These are phyloP conservation scores for Aulographum hederae DNA, from an alignment of 2,329 filamentous ascomycete genomes.

Conservation along the genomic window DNA sequence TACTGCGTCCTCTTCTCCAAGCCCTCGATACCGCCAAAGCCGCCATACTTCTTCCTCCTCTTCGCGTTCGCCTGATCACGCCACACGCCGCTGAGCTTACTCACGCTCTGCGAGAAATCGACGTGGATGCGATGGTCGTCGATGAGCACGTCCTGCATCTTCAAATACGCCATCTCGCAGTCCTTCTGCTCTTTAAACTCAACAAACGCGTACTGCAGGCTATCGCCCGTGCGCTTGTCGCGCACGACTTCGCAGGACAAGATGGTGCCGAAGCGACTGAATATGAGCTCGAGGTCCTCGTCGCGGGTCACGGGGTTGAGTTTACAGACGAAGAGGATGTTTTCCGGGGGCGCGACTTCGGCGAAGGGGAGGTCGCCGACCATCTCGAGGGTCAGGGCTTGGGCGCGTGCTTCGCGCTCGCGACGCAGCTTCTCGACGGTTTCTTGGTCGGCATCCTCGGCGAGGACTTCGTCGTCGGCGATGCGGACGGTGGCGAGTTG, in stretches of 20 bases:
- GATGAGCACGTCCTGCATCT: conserved; percentile 95
- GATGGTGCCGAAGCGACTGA: conserved; percentile 90
- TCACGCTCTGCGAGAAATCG: conserved; percentile 90
- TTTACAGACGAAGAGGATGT: conserved; percentile 96
- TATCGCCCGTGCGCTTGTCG: conserved; percentile 85
- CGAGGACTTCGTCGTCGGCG: conserved; percentile 68
- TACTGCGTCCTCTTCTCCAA: conserved; percentile 88
- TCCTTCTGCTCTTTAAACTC: conserved; percentile 87
- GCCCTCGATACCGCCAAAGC: conserved; percentile 78
- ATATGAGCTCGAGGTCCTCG: conserved; percentile 86
- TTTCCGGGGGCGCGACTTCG: conserved; percentile 92
- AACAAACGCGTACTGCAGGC: conserved; percentile 92
- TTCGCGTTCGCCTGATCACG: conserved; percentile 20
- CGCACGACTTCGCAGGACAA: conserved; percentile 91
- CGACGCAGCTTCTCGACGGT: conserved; percentile 61
- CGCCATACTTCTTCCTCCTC: conserved; percentile 64
- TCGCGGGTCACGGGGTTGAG: conserved; percentile 92
- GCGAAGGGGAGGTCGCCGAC: conserved; percentile 95
- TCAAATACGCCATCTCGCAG: conserved; percentile 91
- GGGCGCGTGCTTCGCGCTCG: conserved; percentile 80
- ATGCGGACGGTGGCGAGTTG: conserved; percentile 87
- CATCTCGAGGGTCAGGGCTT: conserved; percentile 91
- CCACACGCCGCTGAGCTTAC: conserved; percentile 78
- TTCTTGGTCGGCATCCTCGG: conserved; percentile 65
- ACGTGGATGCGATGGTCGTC: conserved; percentile 96